Evolutionary conservation across 2,329 filamentous ascomycete species (phyloP).

Genomic region (Didymella sp.): DNA sequence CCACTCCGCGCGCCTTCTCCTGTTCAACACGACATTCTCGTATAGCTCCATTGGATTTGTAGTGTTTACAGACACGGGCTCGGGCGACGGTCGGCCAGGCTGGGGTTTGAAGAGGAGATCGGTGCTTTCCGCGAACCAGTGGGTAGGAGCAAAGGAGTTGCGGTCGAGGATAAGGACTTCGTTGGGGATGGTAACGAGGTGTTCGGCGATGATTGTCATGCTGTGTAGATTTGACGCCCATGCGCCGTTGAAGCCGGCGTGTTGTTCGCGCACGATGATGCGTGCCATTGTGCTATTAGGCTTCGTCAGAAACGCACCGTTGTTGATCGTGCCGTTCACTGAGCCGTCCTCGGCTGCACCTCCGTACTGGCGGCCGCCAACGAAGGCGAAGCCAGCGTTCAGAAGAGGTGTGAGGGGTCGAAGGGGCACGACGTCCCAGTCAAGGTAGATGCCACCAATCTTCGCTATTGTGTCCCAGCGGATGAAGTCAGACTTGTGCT

Average conservation of each 20-base stretch:
- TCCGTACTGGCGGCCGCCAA: not conserved
- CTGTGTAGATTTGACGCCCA: conserved; percentile 26
- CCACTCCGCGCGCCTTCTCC: conserved; percentile 19
- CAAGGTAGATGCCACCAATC: not conserved
- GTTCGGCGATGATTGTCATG: conserved; percentile 2
- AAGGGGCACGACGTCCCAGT: not conserved
- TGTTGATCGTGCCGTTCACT: conserved; percentile 24
- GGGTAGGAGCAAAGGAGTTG: not conserved
- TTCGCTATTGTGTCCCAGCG: not conserved
- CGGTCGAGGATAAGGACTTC: not conserved
- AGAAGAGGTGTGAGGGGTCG: not conserved
- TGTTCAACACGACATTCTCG: conserved; percentile 17
- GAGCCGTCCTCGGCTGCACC: not conserved
- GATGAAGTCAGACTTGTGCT: not conserved
- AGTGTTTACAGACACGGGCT: not conserved
- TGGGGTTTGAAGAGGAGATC: not conserved
- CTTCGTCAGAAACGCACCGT: conserved; percentile 27
- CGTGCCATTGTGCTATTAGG: conserved; percentile 26
- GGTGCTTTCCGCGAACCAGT: not conserved
- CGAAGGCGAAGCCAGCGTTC: not conserved
- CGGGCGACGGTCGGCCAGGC: not conserved
- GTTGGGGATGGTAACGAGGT: not conserved
- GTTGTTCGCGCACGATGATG: conserved; percentile 28
- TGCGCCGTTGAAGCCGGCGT: conserved; percentile 23
- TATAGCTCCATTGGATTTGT: conserved; percentile 9